These are phyloP conservation scores for Gaertneriomyces sp. DNA, from an alignment of 192 early-diverging fungal species.

Conservation along the genomic window DNA sequence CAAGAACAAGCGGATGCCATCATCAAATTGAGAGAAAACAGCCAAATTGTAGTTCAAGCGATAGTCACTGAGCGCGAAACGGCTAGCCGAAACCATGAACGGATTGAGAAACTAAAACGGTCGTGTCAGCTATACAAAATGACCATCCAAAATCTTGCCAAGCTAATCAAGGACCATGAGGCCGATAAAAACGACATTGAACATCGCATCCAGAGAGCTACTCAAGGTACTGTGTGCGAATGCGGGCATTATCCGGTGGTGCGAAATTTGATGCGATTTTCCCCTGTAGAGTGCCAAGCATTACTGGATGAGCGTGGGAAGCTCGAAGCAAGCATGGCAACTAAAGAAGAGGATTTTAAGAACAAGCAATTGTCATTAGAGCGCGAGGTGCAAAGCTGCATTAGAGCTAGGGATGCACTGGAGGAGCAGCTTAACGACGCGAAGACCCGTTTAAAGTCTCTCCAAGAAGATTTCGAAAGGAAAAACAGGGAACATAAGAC, in stretches of 20 bases:
- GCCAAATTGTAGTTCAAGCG: constrained; percentile 22
- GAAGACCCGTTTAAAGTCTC: not conserved
- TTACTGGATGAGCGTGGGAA: not conserved
- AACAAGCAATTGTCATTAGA: not conserved
- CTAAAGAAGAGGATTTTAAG: not conserved
- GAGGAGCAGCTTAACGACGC: not conserved
- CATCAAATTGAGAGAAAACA: constrained; percentile 18
- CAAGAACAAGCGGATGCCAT: constrained; percentile 18
- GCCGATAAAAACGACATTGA: not conserved
- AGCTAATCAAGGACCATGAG: constrained; percentile 13
- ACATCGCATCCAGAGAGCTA: not conserved
- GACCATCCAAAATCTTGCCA: constrained; percentile 20
- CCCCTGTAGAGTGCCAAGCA: not conserved
- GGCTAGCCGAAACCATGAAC: constrained; percentile 16
- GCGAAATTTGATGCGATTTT: too few species aligned
- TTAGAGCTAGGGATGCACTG: not conserved
- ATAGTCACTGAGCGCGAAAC: constrained; percentile 18
- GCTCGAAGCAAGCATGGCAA: not conserved
- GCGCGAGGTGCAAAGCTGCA: not conserved
- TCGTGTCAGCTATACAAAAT: constrained; percentile 25
- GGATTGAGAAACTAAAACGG: constrained; percentile 22
- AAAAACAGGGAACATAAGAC: not conserved
- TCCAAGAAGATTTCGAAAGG: not conserved
- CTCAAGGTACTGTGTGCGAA: not conserved
- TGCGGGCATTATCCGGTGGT: too few species aligned